Percentiles rank a stretch among this genome's conserved stretches.
Conservation (phyloP, 495 filamentous ascomycete genomes). For the Lophiostoma macrostomum region DNA sequence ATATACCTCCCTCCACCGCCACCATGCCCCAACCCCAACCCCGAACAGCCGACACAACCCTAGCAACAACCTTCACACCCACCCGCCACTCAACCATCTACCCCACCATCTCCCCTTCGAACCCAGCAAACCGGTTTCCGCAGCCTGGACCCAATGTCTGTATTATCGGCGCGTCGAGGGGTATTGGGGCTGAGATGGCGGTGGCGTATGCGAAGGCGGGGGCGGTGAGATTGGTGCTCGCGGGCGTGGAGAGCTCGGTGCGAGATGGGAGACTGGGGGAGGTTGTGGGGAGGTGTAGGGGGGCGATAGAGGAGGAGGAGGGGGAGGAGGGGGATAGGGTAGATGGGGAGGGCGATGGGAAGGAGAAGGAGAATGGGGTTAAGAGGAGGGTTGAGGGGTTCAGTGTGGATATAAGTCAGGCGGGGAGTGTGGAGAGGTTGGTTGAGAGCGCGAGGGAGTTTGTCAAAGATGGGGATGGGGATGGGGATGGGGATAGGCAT, state of each 20-base stretch:
- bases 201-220: conserved; percentile 35
- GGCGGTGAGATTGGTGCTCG: conserved; percentile 24
- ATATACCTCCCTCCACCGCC: no score
- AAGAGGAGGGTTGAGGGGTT: conserved; percentile 9
- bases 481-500: no score
- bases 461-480: no score
- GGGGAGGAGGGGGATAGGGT: conserved; percentile 11
- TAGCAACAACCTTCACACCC: conserved; percentile 16
- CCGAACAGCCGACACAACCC: conserved; percentile 51
- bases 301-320: conserved; percentile 18
- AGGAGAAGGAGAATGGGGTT: conserved; percentile 26
- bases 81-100: conserved; percentile 4
- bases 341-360: conserved; percentile 21
- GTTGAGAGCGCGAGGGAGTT: conserved; percentile 20
- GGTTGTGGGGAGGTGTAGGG: conserved; percentile 15
- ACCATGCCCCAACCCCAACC: conserved; percentile 59
- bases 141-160: conserved; percentile 28
- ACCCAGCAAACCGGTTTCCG: conserved; percentile 22
- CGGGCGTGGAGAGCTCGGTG: conserved; percentile 10
- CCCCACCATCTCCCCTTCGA: conserved; percentile 21
- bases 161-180: conserved; percentile 30
- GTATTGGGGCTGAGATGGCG: conserved; percentile 34
- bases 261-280: conserved; percentile 24
- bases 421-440: conserved; percentile 12
- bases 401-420: conserved; percentile 30